Percentiles rank a stretch among this genome's conserved stretches.
Evolutionary conservation across 306 rosid genomes (phyloP).

Genomic region (Cicer pinnatifidum): DNA sequence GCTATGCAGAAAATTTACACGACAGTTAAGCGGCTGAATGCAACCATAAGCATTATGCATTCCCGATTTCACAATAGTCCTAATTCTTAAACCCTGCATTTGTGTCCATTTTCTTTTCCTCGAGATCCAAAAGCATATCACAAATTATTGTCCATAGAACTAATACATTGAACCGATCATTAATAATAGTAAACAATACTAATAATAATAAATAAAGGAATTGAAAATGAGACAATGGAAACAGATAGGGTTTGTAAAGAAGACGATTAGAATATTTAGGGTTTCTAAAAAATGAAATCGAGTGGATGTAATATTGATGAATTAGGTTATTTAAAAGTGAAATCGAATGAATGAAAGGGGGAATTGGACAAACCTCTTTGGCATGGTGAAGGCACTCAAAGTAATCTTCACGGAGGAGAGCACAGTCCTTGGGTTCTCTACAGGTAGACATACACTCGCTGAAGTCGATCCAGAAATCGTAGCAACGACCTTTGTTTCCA

Average conservation of each 20-base stretch:
- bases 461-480: slow-evolving; percentile 98
- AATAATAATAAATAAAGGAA: neutral
- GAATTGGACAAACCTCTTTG: slow-evolving; percentile 72
- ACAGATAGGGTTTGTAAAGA: neutral
- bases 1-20: neutral
- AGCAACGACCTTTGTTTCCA: slow-evolving; percentile 96
- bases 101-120: neutral
- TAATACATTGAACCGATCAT: neutral
- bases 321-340: slow-evolving; percentile 40
- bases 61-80: neutral
- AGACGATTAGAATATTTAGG: neutral
- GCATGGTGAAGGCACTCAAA: slow-evolving; percentile 97
- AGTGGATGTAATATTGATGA: neutral
- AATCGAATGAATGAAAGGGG: neutral
- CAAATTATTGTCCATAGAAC: neutral
- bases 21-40: neutral
- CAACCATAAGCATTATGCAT: neutral
- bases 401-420: slow-evolving; percentile 96
- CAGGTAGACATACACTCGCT: slow-evolving; percentile 98
- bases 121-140: neutral
- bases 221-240: neutral
- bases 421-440: slow-evolving; percentile 90
- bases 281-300: slow-evolving; percentile 26
- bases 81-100: neutral
- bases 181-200: too few species aligned